Conservation (phyloP, 768 basidiomycete species). For the Termitomyces sp. region DNA sequence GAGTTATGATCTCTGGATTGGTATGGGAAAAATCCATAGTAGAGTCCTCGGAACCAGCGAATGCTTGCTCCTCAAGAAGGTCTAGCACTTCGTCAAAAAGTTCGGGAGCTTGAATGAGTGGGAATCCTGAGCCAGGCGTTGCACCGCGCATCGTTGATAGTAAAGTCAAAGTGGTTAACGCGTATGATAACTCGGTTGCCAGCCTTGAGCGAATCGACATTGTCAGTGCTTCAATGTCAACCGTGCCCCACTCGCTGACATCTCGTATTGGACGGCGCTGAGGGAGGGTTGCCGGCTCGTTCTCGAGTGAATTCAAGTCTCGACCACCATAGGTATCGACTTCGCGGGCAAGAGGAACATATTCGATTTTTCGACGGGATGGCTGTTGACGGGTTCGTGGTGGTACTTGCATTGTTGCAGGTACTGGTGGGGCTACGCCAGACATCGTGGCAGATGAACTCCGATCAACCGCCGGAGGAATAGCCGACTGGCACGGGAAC, state of each 20-base stretch:
- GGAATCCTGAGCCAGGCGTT: slow-evolving; percentile 66
- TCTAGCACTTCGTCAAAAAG: slow-evolving; percentile 87
- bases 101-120: slow-evolving; percentile 72
- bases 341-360: slow-evolving; percentile 77
- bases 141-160: slow-evolving; percentile 76
- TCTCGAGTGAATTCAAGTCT: slow-evolving; percentile 65
- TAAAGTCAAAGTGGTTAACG: slow-evolving; percentile 81
- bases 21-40: slow-evolving; percentile 26
- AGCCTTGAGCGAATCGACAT: slow-evolving; percentile 90
- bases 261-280: slow-evolving; percentile 62
- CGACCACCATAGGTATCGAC: slow-evolving; percentile 79
- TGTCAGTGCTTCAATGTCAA: slow-evolving; percentile 92
- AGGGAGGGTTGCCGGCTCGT: slow-evolving; percentile 52
- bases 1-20: slow-evolving; percentile 49
- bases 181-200: slow-evolving; percentile 83
- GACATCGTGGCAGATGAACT: slow-evolving; percentile 24
- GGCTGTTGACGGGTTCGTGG: slow-evolving; percentile 46
- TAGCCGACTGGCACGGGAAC: slow-evolving; percentile 25
- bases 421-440: slow-evolving; percentile 26
- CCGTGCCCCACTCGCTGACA: slow-evolving; percentile 81
- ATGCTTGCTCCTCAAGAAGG: slow-evolving; percentile 79
- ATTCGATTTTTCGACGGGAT: slow-evolving; percentile 82
- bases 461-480: slow-evolving; percentile 29
- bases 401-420: slow-evolving; percentile 28
- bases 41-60: slow-evolving; percentile 46